Conservation (phyloP, 2,329 filamentous ascomycete species). For the Colletotrichum sp. region DNA sequence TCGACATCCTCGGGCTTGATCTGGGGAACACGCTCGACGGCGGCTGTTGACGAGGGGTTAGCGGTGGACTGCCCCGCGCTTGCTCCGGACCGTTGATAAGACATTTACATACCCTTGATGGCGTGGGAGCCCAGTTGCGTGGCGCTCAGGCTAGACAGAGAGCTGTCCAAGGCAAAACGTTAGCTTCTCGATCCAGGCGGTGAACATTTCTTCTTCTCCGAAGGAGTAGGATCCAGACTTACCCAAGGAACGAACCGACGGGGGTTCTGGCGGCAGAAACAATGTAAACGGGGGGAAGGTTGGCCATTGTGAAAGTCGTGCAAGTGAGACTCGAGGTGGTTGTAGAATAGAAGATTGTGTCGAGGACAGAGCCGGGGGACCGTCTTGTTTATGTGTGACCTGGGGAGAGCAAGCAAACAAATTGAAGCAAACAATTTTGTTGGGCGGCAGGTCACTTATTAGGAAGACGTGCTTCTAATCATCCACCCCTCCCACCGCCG, state of each 20-base stretch:
- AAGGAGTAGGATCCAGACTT: slow-evolving; percentile 24
- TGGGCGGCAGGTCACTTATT: slow-evolving; percentile 10
- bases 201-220: slow-evolving; percentile 8
- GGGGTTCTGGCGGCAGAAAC: slow-evolving; percentile 91
- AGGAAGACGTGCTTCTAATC: neutral
- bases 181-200: slow-evolving; percentile 11
- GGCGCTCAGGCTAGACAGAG: slow-evolving; percentile 85
- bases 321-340: neutral
- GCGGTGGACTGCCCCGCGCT: neutral
- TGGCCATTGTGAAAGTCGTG: slow-evolving; percentile 65
- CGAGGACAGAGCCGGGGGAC: neutral
- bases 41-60: slow-evolving; percentile 50
- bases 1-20: slow-evolving; percentile 90
- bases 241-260: slow-evolving; percentile 94
- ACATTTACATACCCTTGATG: slow-evolving; percentile 77
- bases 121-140: slow-evolving; percentile 87
- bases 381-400: neutral
- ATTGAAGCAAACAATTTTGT: neutral
- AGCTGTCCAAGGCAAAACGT: slow-evolving; percentile 56
- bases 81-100: neutral
- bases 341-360: neutral
- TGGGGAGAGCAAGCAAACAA: neutral
- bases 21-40: slow-evolving; percentile 83
- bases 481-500: slow-evolving; percentile 1
- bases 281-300: slow-evolving; percentile 90